Evolutionary conservation across 805 yeast genomes (phyloP).

Genomic region (Schwanniomyces sp.): DNA sequence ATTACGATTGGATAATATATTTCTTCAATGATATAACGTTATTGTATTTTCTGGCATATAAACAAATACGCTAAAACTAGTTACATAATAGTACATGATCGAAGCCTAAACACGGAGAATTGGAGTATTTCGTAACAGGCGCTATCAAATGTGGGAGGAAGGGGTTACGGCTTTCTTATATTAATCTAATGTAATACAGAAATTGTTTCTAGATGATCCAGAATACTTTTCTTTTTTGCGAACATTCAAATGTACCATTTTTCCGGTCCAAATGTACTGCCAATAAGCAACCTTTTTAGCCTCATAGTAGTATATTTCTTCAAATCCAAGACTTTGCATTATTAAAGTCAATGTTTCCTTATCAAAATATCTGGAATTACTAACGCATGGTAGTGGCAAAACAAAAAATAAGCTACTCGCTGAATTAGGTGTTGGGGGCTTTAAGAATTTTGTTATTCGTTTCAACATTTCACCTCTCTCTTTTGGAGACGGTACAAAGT

Average conservation of each 20-base stretch:
- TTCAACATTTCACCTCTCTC: slow-evolving; percentile 78
- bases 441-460: slow-evolving; percentile 57
- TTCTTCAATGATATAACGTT: background rate
- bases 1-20: background rate
- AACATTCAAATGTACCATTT: slow-evolving; percentile 12
- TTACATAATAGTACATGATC: background rate
- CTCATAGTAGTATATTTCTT: slow-evolving; percentile 44
- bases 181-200: slow-evolving; percentile 37
- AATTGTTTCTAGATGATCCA: slow-evolving; percentile 69
- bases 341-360: slow-evolving; percentile 41
- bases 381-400: slow-evolving; percentile 82
- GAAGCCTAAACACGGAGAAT: background rate
- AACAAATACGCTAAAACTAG: background rate
- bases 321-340: slow-evolving; percentile 63
- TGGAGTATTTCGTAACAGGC: background rate
- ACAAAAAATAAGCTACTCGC: slow-evolving; percentile 66
- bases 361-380: slow-evolving; percentile 78
- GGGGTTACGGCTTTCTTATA: background rate
- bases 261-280: slow-evolving; percentile 54
- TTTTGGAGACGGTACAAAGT: slow-evolving; percentile 75
- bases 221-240: slow-evolving; percentile 52
- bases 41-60: background rate
- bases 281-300: slow-evolving; percentile 76
- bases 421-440: slow-evolving; percentile 20
- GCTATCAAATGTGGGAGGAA: background rate